Percentiles rank a stretch among this genome's conserved stretches.
Evolutionary conservation across 495 filamentous ascomycete genomes (phyloP).

Genomic region (Oleoguttula mirabilis): DNA sequence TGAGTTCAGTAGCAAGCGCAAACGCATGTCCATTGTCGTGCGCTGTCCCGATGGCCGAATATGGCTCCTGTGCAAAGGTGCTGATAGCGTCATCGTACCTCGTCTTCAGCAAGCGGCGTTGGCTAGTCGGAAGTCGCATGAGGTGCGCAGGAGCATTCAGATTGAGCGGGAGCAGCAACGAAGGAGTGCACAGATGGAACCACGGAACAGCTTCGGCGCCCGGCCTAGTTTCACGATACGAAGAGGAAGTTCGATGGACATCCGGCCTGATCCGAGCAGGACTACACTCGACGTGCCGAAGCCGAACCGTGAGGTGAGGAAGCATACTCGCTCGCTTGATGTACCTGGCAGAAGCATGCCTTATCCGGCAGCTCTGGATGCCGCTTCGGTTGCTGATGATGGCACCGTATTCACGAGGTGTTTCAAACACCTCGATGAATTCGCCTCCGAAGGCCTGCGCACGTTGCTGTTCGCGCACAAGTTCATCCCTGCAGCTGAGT

Average conservation of each 20-base stretch:
- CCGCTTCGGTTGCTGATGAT: constrained; percentile 47
- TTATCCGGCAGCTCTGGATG: constrained; percentile 49
- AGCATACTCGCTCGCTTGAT: constrained; percentile 43
- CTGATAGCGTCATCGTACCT: constrained; percentile 68
- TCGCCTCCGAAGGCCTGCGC: constrained; percentile 79
- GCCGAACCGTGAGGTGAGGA: constrained; percentile 67
- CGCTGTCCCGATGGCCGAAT: constrained; percentile 74
- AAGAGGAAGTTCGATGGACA: constrained; percentile 29
- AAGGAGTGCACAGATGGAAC: constrained; percentile 54
- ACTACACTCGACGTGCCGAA: constrained; percentile 48
- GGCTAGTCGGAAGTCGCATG: constrained; percentile 61
- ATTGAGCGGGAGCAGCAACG: constrained; percentile 63
- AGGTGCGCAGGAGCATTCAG: constrained; percentile 77
- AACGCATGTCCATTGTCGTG: constrained; percentile 85
- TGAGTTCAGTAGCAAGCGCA: constrained; percentile 83
- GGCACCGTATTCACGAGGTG: constrained; percentile 58
- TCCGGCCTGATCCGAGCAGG: constrained; percentile 37
- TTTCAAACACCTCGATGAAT: constrained; percentile 86
- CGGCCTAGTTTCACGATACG: constrained; percentile 43
- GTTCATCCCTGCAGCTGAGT: constrained; percentile 65
- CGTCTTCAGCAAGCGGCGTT: constrained; percentile 59
- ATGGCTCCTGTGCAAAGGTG: constrained; percentile 83
- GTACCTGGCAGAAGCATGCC: constrained; percentile 38
- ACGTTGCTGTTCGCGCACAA: constrained; percentile 79
- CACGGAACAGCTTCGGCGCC: constrained; percentile 45